Evolutionary conservation across 345 rosid genomes (phyloP).

Genomic region (Acer yangbiense): DNA sequence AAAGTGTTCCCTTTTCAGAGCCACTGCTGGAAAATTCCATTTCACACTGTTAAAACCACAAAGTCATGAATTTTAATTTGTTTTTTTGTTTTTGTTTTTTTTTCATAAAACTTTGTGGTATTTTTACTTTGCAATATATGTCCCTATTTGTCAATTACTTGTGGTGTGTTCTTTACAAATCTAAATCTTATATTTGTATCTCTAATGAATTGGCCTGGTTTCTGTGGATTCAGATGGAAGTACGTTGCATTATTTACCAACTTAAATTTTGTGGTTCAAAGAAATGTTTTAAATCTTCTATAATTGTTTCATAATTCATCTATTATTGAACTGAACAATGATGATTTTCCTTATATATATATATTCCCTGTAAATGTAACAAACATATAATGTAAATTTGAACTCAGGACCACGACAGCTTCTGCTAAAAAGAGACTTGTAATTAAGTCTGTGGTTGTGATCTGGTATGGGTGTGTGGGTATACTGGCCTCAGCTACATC

Average conservation of each 20-base stretch:
- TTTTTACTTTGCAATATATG: neutral
- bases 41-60: neutral
- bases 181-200: neutral
- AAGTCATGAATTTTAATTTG: neutral
- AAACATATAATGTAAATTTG: neutral
- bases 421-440: neutral
- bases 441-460: neutral
- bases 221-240: slow-evolving; percentile 8
- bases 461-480: neutral
- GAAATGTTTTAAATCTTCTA: neutral
- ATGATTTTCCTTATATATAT: too few relatives aligned
- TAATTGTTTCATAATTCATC: neutral
- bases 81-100: too few relatives aligned
- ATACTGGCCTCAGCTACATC: neutral
- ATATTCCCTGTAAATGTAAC: neutral
- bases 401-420: slow-evolving; percentile 18
- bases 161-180: neutral
- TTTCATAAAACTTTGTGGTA: neutral
- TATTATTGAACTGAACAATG: neutral
- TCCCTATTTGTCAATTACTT: neutral
- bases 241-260: neutral
- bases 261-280: neutral
- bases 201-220: neutral
- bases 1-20: slow-evolving; percentile 21
- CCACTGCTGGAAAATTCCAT: slow-evolving; percentile 15